These are phyloP conservation scores for Sugiyamaella novakii DNA, from an alignment of 1,139 yeast genomes.

Conservation along the genomic window DNA sequence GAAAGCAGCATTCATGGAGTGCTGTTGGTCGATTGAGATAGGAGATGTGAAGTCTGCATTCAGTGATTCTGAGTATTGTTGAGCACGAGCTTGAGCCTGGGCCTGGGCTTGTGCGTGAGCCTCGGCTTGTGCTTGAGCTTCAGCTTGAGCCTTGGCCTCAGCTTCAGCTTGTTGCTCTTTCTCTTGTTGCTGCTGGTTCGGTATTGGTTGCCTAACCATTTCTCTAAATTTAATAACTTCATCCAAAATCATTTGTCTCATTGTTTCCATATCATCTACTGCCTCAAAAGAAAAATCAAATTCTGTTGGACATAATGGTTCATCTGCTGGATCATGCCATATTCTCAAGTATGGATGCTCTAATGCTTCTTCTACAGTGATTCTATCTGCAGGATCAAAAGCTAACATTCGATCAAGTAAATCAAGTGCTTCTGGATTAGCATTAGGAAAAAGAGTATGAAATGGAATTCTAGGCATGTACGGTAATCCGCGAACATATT, in stretches of 20 bases:
- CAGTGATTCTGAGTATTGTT: not conserved
- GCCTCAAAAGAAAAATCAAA: constrained; percentile 91
- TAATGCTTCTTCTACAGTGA: constrained; percentile 85
- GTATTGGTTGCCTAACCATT: constrained; percentile 65
- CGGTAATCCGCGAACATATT: constrained; percentile 85
- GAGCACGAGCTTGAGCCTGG: constrained; percentile 16
- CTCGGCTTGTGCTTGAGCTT: constrained; percentile 18
- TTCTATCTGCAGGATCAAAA: constrained; percentile 83
- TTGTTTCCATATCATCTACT: constrained; percentile 74
- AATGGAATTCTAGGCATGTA: constrained; percentile 83
- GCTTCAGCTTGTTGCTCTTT: constrained; percentile 28
- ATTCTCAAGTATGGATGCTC: constrained; percentile 85
- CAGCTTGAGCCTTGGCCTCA: constrained; percentile 24
- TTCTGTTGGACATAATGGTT: constrained; percentile 78
- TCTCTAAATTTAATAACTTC: constrained; percentile 82
- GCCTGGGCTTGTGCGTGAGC: constrained; percentile 18
- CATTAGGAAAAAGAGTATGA: constrained; percentile 69
- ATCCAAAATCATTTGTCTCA: constrained; percentile 75
- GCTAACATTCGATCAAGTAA: constrained; percentile 79
- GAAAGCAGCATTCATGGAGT: constrained; percentile 15
- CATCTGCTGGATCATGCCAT: constrained; percentile 98
- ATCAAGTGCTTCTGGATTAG: constrained; percentile 86
- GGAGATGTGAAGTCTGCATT: constrained; percentile 13
- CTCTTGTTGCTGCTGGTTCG: constrained; percentile 28
- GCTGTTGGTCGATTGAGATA: constrained; percentile 21